Base-by-base conservation (phyloP, 2,329 filamentous ascomycete species). In the Alternaria arbusti region DNA sequence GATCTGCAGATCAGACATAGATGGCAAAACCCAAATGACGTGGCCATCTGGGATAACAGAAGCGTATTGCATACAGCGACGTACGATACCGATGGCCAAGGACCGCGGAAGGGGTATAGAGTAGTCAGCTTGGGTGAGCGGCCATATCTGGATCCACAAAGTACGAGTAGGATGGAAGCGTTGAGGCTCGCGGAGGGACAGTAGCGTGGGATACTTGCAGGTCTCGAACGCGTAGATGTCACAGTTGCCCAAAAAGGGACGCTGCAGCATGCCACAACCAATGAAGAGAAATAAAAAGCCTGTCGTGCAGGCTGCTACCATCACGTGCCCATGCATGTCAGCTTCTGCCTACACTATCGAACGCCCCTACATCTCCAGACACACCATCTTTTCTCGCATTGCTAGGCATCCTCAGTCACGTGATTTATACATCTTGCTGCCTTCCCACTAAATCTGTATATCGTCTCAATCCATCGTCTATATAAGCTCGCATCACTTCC, bases 11-110 rank as follows among this genome's bases (percentile, higher is more conserved):
- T 86, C 5, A 68, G 85, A 20, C 81, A 83, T 67, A 79, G 81
- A 65, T 86, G 84, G 85, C 75, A 79, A 72, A 84, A 84, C 64
- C 65, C 74, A 63, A 84, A 86, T 23, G 70, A 74, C 52, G 40
- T 72, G 77, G 85, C 87, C 1, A 88, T 91, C 61, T 91, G 89
- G 89, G 89, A 91, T 71, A 91, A 91, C 66, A 79, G 87, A 9
- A 85, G 84, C 58, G 83, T 82, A 0, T 88, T 86, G 68, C 87
- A 89, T 66, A 85, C 84, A 30, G 88, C 87, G 0, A 90, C 87
- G 0, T 89, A 86, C 66, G 89, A 91, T 68, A 90, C 89, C 49
- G 82, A 83, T 20, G 82, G 81, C 12, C 81, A 84, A 26, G 86
- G 86, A 0, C 81, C 84, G 25, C 79, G 87, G n/a, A 82, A 83